These are phyloP conservation scores for Chenopodium quinoa DNA, from an alignment of 148 eudicot species.

Conservation along the genomic window DNA sequence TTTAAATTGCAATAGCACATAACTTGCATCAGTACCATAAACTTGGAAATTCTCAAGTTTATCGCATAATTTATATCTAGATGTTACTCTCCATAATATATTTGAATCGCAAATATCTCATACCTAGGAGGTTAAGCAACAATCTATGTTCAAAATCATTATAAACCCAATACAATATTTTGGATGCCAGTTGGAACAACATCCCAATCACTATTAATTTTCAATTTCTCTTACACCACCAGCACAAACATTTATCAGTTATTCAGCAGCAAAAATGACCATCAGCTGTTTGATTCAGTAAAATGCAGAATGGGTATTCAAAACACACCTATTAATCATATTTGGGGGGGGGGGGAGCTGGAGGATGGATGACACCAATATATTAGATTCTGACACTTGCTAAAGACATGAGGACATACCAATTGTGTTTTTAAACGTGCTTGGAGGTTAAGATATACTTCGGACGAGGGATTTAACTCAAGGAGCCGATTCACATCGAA, in stretches of 20 bases:
- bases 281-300: neutral
- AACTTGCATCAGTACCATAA: neutral
- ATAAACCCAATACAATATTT: neutral
- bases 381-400: neutral
- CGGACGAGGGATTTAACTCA: constrained; percentile 83
- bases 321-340: neutral
- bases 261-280: neutral
- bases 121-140: neutral
- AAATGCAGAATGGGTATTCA: neutral
- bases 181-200: neutral
- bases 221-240: neutral
- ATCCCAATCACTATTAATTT: neutral
- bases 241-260: neutral
- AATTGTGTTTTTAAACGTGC: constrained; percentile 79
- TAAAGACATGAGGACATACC: constrained; percentile 44
- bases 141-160: constrained; percentile 8
- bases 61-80: neutral
- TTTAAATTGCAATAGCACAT: neutral
- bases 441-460: constrained; percentile 80
- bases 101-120: neutral
- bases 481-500: constrained; percentile 88
- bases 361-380: too few relatives aligned
- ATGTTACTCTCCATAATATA: neutral
- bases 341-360: too few relatives aligned
- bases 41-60: neutral